Percentiles rank a stretch among this genome's conserved stretches.
Evolutionary conservation across 2,329 filamentous ascomycete species (phyloP).

Genomic region (Penicillium sp.): DNA sequence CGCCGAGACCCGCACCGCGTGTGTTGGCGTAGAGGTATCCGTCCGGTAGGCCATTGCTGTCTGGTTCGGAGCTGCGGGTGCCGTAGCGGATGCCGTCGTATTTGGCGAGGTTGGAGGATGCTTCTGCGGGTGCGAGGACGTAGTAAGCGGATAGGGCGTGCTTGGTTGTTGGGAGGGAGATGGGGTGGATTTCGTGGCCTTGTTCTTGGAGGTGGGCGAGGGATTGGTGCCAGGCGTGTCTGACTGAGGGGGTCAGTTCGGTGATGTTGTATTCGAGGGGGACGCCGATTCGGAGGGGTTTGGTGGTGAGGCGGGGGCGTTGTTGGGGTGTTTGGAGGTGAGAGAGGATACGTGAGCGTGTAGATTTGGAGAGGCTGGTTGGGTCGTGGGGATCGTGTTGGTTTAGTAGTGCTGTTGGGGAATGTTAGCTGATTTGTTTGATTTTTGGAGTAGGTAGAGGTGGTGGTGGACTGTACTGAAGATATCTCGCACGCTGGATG

Average conservation of each 20-base stretch:
- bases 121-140: conserved; percentile 90
- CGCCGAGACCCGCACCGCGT: conserved; percentile 75
- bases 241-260: conserved; percentile 74
- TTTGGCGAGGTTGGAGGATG: conserved; percentile 92
- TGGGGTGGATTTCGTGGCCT: conserved; percentile 74
- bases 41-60: conserved; percentile 55
- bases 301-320: conserved; percentile 28
- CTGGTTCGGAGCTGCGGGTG: conserved; percentile 54
- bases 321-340: conserved; percentile 46
- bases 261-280: conserved; percentile 83
- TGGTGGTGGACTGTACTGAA: conserved; percentile 48
- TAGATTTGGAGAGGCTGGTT: conserved; percentile 66
- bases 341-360: conserved; percentile 55
- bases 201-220: conserved; percentile 62
- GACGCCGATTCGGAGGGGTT: conserved; percentile 59
- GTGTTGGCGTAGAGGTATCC: conserved; percentile 74
- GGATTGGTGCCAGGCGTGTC: conserved; percentile 68
- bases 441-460: neutral
- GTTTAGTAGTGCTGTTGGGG: conserved; percentile 51
- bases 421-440: conserved; percentile 14
- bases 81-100: conserved; percentile 98
- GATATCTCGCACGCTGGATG: conserved; percentile 56
- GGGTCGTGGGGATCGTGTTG: conserved; percentile 73
- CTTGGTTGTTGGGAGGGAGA: conserved; percentile 81
- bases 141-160: conserved; percentile 93